phyloP scores from a whole-genome alignment of 192 early-diverging fungal species.

The Coemansia sp. region DNA sequence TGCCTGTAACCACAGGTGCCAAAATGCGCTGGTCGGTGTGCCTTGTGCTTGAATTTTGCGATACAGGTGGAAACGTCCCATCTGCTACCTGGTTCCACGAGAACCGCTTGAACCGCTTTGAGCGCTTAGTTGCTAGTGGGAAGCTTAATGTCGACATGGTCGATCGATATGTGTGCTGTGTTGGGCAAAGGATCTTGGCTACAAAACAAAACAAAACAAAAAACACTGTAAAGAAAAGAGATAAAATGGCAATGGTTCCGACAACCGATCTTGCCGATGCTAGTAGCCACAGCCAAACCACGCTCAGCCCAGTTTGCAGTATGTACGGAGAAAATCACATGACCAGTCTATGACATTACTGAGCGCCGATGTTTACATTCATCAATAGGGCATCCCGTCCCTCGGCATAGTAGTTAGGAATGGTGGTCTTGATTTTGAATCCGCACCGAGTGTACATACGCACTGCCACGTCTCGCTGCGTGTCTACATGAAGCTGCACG shows the following conservation, averaged over 20 bases:
- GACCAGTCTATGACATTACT: background rate
- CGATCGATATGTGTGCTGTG: background rate
- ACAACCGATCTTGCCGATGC: background rate
- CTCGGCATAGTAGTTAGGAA: conserved; percentile 20
- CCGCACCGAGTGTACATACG: conserved; percentile 24
- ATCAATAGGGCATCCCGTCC: conserved; percentile 25
- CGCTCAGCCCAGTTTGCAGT: background rate
- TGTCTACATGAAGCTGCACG: conserved; percentile 32
- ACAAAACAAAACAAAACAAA: background rate
- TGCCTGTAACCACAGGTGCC: background rate
- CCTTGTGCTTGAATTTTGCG: background rate
- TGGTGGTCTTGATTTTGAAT: conserved; percentile 10
- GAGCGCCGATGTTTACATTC: background rate
- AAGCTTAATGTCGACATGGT: conserved; percentile 39
- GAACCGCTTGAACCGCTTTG: conserved; percentile 52
- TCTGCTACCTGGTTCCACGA: conserved; percentile 52
- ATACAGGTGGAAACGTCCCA: conserved; percentile 47
- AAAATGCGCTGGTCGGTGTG: background rate
- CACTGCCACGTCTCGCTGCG: conserved; percentile 6
- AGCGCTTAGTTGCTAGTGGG: conserved; percentile 36
- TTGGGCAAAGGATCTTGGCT: background rate
- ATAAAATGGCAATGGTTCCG: background rate
- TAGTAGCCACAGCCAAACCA: conserved; percentile 1
- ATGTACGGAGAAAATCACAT: conserved; percentile 10
- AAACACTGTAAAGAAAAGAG: background rate